These are phyloP conservation scores for Ascochyta rabiei DNA, from an alignment of 2,329 filamentous ascomycete genomes.

Conservation along the genomic window DNA sequence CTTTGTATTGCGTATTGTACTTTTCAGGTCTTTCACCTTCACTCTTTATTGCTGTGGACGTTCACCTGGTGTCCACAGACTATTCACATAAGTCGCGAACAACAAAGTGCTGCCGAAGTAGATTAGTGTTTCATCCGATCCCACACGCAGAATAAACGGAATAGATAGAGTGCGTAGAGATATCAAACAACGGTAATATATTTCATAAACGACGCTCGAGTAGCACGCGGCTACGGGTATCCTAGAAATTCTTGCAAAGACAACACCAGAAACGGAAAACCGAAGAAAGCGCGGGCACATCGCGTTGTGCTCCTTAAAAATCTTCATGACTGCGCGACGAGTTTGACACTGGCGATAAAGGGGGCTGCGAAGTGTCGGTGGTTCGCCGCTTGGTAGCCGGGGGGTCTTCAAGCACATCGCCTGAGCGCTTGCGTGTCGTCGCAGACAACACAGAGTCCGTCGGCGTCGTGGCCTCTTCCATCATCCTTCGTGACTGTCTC, in stretches of 20 bases:
- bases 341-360: constrained; percentile 35
- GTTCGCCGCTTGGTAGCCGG: constrained; percentile 28
- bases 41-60: no score
- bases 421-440: constrained; percentile 25
- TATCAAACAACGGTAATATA: background rate
- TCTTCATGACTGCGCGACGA: constrained; percentile 19
- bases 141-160: background rate
- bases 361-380: constrained; percentile 27
- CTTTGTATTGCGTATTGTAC: no score
- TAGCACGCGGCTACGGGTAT: constrained; percentile 16
- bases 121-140: background rate
- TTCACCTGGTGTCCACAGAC: no score
- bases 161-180: background rate
- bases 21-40: no score
- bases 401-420: constrained; percentile 20
- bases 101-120: no score
- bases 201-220: background rate
- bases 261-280: background rate
- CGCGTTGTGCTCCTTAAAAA: background rate
- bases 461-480: background rate
- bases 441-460: constrained; percentile 10
- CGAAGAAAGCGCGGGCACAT: background rate
- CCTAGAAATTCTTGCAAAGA: constrained; percentile 3
- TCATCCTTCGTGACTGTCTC: constrained; percentile 5
- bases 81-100: no score